Conservation (phyloP, 1,284 basidiomycete genomes). For the Malassezia sympodialis region DNA sequence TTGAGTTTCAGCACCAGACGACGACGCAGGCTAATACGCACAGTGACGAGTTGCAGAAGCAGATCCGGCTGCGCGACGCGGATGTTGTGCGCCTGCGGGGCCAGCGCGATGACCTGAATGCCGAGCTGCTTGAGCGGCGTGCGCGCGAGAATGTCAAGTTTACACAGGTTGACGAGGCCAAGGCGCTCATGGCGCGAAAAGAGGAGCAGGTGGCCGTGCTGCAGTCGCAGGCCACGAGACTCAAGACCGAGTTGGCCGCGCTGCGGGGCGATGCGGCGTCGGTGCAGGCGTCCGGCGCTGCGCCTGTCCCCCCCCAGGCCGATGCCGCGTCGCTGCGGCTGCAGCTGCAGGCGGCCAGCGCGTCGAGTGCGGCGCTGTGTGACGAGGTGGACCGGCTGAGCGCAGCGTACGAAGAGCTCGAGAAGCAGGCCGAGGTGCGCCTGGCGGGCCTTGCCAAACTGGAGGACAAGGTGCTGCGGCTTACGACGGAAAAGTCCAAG, state of each 20-base stretch:
- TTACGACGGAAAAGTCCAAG: conserved; percentile 63
- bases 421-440: conserved; percentile 71
- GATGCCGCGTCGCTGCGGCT: conserved; percentile 18
- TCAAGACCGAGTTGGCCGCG: conserved; percentile 69
- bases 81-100: conserved; percentile 43
- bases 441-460: conserved; percentile 66
- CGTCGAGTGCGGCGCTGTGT: conserved; percentile 52
- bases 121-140: conserved; percentile 35
- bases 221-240: conserved; percentile 63
- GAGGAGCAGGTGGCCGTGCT: conserved; percentile 68
- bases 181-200: conserved; percentile 34
- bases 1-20: conserved; percentile 15
- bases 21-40: conserved; percentile 27
- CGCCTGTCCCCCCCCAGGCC: background rate
- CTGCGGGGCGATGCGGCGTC: conserved; percentile 55
- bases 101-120: conserved; percentile 26
- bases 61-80: conserved; percentile 62
- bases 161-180: conserved; percentile 41
- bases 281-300: background rate
- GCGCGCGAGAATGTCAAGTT: conserved; percentile 38
- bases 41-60: conserved; percentile 60
- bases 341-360: conserved; percentile 26
- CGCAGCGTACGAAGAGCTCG: conserved; percentile 74
- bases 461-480: conserved; percentile 62
- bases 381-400: conserved; percentile 77